Base-by-base conservation (phyloP, 2,329 filamentous ascomycete species). In the Cytospora chrysosperma region DNA sequence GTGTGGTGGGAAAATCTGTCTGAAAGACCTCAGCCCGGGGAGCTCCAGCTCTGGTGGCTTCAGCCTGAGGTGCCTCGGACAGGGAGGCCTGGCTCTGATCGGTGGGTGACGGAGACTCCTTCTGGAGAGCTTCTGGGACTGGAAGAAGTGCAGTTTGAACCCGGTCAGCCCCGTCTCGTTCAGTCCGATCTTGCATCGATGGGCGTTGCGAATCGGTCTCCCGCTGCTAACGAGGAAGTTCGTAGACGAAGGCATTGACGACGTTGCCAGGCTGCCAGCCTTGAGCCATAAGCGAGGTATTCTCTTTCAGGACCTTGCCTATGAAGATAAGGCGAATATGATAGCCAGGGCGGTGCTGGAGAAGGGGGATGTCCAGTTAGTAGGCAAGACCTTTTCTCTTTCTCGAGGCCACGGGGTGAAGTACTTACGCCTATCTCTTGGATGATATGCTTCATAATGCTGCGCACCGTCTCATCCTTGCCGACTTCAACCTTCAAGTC, bases 211-310 rank as follows among this genome's bases (percentile, higher is more conserved):
- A 47, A 26, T 26, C 50, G 15, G n/a, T 17, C 21, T 56, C 59
- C 30, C 47, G 56, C 17, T 52, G 34, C 59, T 27, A 61, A 65
- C 30, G 54, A 21, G 51, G 51, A 57, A 53, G 30, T 27, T 80
- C 75, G 70, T 85, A 88, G 59, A 95, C 85, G 64, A 95, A 79
- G 26, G 89, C 92, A 73, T 93, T 95, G 61, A 96, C 77, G 37
- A 95, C 80, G 72, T 95, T 84, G 40, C 87, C 90, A 65, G 84
- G 81, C 69, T 87, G 85, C 90, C 91, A 97, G 56, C 89, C 90
- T 69, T 95, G 89, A 3, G 83, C 82, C 52, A 80, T 75, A 21
- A 97, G 78, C 0, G 88, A 82, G 24, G 84, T 73, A 60, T 82
- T 81, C 67, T 94, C 91, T 68, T 88, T 87, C 53, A 97, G 82